Conservation (phyloP, 2,329 filamentous ascomycete species). For the Parastagonospora nodorum region DNA sequence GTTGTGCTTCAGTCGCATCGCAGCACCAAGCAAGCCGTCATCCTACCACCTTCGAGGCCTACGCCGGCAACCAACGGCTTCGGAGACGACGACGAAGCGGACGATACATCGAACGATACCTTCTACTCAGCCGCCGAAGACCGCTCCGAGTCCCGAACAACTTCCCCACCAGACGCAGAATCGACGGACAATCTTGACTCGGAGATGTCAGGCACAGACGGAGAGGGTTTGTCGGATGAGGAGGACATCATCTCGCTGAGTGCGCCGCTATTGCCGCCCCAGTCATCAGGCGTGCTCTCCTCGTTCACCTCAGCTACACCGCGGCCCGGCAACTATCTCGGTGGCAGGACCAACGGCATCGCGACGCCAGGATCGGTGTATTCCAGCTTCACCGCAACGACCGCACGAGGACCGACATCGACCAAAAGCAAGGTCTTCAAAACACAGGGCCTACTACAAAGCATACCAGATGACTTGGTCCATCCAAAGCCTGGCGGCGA, state of each 20-base stretch:
- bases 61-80: constrained; percentile 62
- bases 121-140: constrained; percentile 94
- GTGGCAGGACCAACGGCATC: constrained; percentile 66
- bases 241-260: constrained; percentile 93
- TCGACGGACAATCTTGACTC: constrained; percentile 55
- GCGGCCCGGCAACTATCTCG: constrained; percentile 67
- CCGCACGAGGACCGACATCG: constrained; percentile 70
- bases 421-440: constrained; percentile 81
- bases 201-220: constrained; percentile 66
- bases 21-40: constrained; percentile 56
- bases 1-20: constrained; percentile 71
- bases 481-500: constrained; percentile 83
- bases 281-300: constrained; percentile 77
- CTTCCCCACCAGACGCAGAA: constrained; percentile 47
- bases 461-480: constrained; percentile 76
- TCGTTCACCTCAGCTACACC: constrained; percentile 82
- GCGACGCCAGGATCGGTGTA: constrained; percentile 87
- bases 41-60: constrained; percentile 50
- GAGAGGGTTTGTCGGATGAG: constrained; percentile 85
- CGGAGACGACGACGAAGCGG: constrained; percentile 72
- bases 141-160: constrained; percentile 44
- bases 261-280: constrained; percentile 77
- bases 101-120: constrained; percentile 86
- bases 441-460: constrained; percentile 73
- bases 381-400: constrained; percentile 84